Evolutionary conservation across 768 basidiomycete genomes (phyloP), one percentile per base, ranked within the genome.

Genomic region (Boletus reticuloceps): DNA sequence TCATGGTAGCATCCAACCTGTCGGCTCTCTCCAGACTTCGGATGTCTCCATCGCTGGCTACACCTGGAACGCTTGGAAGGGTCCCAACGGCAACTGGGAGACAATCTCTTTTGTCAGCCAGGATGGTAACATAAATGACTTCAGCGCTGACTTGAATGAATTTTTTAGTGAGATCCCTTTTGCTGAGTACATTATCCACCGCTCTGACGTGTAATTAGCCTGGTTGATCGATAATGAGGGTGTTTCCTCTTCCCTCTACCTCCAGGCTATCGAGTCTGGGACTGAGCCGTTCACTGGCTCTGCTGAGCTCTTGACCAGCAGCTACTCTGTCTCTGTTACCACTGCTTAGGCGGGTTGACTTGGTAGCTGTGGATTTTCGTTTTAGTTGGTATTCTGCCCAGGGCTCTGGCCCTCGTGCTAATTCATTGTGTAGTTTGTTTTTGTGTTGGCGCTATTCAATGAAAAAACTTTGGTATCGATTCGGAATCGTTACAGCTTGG

Each of bases 1-100:
- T 38, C 12, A 16, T 10, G 37, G 19, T 54, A 82, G 82, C n/a
- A 79, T 82, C 46, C 76, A 80, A 55, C 83, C 82, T 40, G 76
- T 83, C 31, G 82, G 83, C 36, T 78, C 77, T 34, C 78, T 76
- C 51, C 73, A 77, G 48, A 65, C 65, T 0, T 74, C 76, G 10
- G 76, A 67, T 29, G 73, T 77, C 34, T 60, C 60, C 10, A 54
- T 84, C 34, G 81, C 74, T 4, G 80, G 79, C 36, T 71, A 81
- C 64, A 75, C 75, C 2, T 85, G 83, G 83, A 75, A 79, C 56
- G 69, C 84, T 32, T 85, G 82, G 82, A 70, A 65, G 45, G 82
- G 82, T 20, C 77, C 80, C 4, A 81, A 81, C 63, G 49, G 69
- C 19, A 79, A 79, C 70, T 83, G 81, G 81, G 63, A 82, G 65